Percentiles rank a stretch among this genome's conserved stretches.
phyloP scores from a whole-genome alignment of 345 rosid species.

The Pugionium cornutum region DNA sequence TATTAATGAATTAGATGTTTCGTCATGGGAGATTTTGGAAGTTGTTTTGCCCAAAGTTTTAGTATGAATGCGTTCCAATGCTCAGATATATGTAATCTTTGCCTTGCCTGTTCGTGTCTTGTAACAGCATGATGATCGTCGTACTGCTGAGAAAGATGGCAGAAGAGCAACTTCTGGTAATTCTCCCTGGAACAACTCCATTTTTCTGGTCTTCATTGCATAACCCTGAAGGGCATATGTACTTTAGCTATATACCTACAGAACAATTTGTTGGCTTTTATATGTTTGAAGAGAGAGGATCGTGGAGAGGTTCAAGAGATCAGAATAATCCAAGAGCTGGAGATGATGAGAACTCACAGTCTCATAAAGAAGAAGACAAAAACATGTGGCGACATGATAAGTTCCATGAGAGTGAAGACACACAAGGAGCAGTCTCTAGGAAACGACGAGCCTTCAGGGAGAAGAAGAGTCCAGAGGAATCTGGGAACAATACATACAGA shows the following conservation, averaged over 20 bases:
- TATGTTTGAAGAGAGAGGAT: conserved; percentile 55
- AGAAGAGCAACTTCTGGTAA: conserved; percentile 67
- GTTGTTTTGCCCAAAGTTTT: neutral
- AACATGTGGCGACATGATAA: conserved; percentile 67
- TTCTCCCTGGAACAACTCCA: neutral
- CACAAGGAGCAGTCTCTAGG: conserved; percentile 47
- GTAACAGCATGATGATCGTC: conserved; percentile 88
- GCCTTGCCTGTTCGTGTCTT: conserved; percentile 85
- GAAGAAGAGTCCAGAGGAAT: conserved; percentile 53
- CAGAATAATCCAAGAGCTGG: conserved; percentile 44
- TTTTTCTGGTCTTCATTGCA: conserved; percentile 7
- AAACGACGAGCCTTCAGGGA: conserved; percentile 94
- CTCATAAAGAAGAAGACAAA: conserved; percentile 46
- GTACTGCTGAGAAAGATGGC: conserved; percentile 62
- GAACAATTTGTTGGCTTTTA: conserved; percentile 9
- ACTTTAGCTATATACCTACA: too few relatives aligned
- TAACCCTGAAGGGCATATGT: neutral
- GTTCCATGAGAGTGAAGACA: conserved; percentile 58
- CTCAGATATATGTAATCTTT: conserved; percentile 57
- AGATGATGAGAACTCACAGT: conserved; percentile 51
- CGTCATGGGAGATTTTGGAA: neutral
- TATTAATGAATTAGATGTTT: neutral
- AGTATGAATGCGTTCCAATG: conserved; percentile 44
- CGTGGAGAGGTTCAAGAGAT: conserved; percentile 63
- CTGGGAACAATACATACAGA: neutral